phyloP scores from a whole-genome alignment of 495 filamentous ascomycete genomes.

The Neurospora sp. region DNA sequence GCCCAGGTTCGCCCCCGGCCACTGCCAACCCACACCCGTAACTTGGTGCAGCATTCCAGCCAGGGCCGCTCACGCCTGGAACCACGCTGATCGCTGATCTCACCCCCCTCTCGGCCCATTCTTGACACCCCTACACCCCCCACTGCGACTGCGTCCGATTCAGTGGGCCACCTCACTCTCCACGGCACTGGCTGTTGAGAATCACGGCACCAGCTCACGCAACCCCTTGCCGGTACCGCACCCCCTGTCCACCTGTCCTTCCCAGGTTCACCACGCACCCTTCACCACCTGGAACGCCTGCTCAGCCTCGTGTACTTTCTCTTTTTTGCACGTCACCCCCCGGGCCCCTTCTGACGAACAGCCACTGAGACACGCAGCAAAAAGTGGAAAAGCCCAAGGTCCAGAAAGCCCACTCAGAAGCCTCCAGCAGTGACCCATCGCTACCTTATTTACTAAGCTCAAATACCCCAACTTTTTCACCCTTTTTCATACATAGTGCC shows the following conservation, averaged over 20 bases:
- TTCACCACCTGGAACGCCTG: slow-evolving; percentile 20
- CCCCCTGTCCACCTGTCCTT: background rate
- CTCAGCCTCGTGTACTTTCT: slow-evolving; percentile 26
- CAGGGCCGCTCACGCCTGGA: slow-evolving; percentile 15
- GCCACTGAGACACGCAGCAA: slow-evolving; percentile 26
- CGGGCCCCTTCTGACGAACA: slow-evolving; percentile 6
- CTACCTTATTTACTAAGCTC: background rate
- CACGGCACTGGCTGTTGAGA: background rate
- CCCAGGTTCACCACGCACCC: slow-evolving; percentile 9
- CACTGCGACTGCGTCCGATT: slow-evolving; percentile 19
- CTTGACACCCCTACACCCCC: slow-evolving; percentile 3
- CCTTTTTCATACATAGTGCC: background rate
- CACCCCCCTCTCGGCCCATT: background rate
- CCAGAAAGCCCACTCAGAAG: slow-evolving; percentile 14
- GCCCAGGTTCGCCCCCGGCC: background rate
- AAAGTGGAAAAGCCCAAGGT: slow-evolving; percentile 5
- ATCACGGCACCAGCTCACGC: background rate
- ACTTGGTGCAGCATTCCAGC: slow-evolving; percentile 13
- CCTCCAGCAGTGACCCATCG: slow-evolving; percentile 13
- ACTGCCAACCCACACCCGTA: slow-evolving; percentile 7
- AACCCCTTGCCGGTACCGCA: background rate
- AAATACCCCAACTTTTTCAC: slow-evolving; percentile 9
- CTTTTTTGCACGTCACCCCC: slow-evolving; percentile 20
- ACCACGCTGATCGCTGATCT: slow-evolving; percentile 21
- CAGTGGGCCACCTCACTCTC: slow-evolving; percentile 14